Evolutionary conservation across 2,329 filamentous ascomycete species (phyloP).

Genomic region (Cordyceps javanica): DNA sequence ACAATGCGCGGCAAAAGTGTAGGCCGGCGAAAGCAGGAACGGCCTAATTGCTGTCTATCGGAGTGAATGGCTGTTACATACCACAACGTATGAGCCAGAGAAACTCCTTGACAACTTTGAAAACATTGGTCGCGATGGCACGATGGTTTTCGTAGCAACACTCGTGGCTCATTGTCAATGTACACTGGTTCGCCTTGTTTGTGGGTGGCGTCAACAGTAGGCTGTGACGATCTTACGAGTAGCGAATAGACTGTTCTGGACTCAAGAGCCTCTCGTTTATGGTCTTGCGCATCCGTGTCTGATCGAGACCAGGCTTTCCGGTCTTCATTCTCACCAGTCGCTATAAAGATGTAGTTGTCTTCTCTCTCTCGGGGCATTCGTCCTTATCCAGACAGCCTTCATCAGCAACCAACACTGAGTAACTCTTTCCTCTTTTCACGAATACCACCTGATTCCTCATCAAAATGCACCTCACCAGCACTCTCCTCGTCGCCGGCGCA

Average conservation of each 20-base stretch:
- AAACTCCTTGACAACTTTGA: no score
- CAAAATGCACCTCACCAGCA: slow-evolving; percentile 1
- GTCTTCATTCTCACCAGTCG: neutral
- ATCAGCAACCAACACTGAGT: neutral
- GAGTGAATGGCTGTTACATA: no score
- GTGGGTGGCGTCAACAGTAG: neutral
- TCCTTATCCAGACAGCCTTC: neutral
- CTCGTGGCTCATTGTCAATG: neutral
- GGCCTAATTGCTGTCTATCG: no score
- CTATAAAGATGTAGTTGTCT: neutral
- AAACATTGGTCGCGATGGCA: neutral
- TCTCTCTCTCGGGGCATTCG: neutral
- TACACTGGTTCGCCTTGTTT: neutral
- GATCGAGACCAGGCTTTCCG: neutral
- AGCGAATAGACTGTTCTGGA: neutral
- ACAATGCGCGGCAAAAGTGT: neutral
- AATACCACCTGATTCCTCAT: neutral
- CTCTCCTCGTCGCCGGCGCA: neutral
- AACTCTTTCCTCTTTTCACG: neutral
- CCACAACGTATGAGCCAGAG: no score
- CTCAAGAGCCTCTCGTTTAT: neutral
- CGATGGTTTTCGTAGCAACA: neutral
- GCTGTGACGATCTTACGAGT: neutral
- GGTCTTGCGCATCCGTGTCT: neutral
- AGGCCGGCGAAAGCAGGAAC: neutral